phyloP scores from a whole-genome alignment of 2,329 filamentous ascomycete species.

The Macrophomina tecta region DNA sequence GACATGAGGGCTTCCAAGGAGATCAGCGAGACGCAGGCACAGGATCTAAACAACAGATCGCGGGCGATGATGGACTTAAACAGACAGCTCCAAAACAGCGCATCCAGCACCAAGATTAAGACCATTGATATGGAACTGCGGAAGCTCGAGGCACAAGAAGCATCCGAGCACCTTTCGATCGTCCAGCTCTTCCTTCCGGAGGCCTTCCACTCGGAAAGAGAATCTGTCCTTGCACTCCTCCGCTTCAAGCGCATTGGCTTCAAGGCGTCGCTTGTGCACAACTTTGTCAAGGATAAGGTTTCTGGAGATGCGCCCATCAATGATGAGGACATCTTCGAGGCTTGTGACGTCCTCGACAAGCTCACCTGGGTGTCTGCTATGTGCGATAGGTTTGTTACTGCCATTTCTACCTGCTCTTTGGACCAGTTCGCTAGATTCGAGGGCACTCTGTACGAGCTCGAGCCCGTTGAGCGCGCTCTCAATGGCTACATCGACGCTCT shows the following conservation, averaged over 20 bases:
- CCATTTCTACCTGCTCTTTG: constrained; percentile 77
- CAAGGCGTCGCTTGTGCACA: constrained; percentile 81
- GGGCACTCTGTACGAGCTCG: constrained; percentile 82
- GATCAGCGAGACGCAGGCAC: constrained; percentile 89
- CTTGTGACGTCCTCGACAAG: constrained; percentile 83
- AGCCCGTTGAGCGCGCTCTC: constrained; percentile 86
- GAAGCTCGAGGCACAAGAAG: constrained; percentile 86
- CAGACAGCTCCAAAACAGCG: constrained; percentile 88
- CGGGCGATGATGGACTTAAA: constrained; percentile 97
- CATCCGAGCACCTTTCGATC: constrained; percentile 85
- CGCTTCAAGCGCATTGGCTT: constrained; percentile 87
- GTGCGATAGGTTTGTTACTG: constrained; percentile 82
- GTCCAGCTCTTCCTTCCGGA: constrained; percentile 73
- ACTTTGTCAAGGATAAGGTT: constrained; percentile 77
- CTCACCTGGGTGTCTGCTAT: constrained; percentile 82
- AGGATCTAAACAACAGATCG: constrained; percentile 85
- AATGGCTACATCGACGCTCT: constrained; percentile 88
- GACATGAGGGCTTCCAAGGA: constrained; percentile 92
- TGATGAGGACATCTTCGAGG: constrained; percentile 79
- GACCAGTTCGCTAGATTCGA: constrained; percentile 81
- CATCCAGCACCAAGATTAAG: constrained; percentile 90
- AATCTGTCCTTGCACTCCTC: constrained; percentile 86
- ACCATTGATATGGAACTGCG: constrained; percentile 90
- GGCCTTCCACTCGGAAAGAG: constrained; percentile 51
- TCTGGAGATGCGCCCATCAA: constrained; percentile 70